phyloP scores from a whole-genome alignment of 2,329 filamentous ascomycete species.

The Cladosporium oxysporum region DNA sequence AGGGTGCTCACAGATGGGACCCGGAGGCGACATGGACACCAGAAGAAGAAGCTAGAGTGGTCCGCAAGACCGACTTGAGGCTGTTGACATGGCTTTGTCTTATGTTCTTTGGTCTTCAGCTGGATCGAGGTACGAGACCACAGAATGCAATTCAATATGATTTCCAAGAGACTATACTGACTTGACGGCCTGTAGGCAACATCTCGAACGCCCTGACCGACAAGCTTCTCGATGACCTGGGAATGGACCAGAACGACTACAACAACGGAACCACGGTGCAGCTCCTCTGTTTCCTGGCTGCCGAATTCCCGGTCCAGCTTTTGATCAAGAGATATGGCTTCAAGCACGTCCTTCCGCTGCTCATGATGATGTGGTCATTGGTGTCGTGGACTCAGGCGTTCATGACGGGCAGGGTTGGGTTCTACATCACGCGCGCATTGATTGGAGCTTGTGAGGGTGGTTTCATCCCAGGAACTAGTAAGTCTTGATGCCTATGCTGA shows the following conservation, averaged over 20 bases:
- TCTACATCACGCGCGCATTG: conserved; percentile 43
- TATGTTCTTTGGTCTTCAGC: conserved; percentile 56
- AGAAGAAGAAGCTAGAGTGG: conserved; percentile 51
- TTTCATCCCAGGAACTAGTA: conserved; percentile 58
- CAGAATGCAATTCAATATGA: conserved; percentile 28
- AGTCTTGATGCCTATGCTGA: conserved; percentile 42
- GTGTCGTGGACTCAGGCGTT: conserved; percentile 36
- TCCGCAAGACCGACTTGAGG: conserved; percentile 47
- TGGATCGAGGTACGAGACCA: conserved; percentile 42
- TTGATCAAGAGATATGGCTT: conserved; percentile 50
- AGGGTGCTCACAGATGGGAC: conserved; percentile 61
- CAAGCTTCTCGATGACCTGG: conserved; percentile 44
- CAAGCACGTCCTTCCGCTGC: conserved; percentile 45
- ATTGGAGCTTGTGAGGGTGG: conserved; percentile 46
- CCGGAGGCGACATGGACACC: conserved; percentile 58
- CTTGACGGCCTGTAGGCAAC: conserved; percentile 29
- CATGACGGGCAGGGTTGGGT: conserved; percentile 37
- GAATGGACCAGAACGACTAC: conserved; percentile 55
- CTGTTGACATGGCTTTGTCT: conserved; percentile 56
- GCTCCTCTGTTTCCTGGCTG: conserved; percentile 74
- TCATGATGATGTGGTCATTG: conserved; percentile 49
- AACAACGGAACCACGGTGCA: conserved; percentile 56
- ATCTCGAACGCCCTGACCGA: conserved; percentile 41
- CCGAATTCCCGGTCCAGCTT: conserved; percentile 40
- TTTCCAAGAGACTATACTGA: not conserved